Conservation (phyloP, 441 rosid genomes). For the Brassica balearica region DNA sequence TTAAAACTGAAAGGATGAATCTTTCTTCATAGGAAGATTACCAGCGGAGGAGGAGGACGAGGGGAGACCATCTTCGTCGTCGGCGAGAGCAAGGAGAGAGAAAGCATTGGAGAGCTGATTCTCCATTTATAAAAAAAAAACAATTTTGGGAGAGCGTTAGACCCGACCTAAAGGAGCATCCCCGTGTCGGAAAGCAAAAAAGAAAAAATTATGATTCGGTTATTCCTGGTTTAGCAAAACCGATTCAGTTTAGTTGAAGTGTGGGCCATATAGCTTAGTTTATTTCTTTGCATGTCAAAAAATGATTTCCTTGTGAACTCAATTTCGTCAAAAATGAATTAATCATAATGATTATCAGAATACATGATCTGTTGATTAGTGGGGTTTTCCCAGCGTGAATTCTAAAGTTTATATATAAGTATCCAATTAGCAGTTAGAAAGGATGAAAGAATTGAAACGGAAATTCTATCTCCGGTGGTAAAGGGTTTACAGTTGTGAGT, state of each 20-base stretch:
- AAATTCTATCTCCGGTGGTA: no score
- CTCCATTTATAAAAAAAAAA: constrained; percentile 28
- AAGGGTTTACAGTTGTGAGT: no score
- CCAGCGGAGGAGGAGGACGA: constrained; percentile 34
- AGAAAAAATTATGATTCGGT: neutral
- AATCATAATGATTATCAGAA: no score
- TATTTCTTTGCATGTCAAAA: neutral
- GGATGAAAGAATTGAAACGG: no score
- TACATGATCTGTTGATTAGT: no score
- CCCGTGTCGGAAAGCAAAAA: neutral
- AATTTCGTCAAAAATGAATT: no score
- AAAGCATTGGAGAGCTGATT: constrained; percentile 44
- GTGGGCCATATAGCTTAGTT: neutral
- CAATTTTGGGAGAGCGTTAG: neutral
- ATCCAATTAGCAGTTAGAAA: no score
- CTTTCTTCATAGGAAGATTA: constrained; percentile 12
- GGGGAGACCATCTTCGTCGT: constrained; percentile 41
- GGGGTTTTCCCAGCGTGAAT: no score
- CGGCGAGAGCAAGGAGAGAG: constrained; percentile 44
- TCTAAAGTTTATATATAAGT: no score
- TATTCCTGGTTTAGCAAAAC: neutral
- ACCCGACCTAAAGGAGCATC: neutral
- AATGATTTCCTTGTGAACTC: no score
- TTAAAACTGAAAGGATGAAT: neutral
- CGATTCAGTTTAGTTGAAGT: neutral